Base-by-base conservation (phyloP, 495 filamentous ascomycete genomes). In the Tuber magnatum region DNA sequence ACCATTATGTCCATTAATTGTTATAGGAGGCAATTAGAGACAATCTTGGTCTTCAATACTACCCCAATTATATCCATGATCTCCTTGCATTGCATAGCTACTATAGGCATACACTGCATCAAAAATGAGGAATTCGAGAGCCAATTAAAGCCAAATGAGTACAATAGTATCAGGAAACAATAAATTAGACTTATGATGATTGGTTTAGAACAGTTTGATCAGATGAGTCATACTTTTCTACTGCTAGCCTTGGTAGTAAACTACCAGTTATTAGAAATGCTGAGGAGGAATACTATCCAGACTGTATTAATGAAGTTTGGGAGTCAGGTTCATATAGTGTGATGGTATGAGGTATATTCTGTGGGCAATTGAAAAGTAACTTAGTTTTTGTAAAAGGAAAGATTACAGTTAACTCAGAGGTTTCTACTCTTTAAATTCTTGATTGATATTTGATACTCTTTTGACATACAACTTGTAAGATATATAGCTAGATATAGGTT, bases 171-270 rank as follows among this genome's bases (percentile, higher is more conserved):
- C 22, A 70, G 35, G n/a, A 72, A 43, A 16, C 75, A 4, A 9
- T 71, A 0, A 3, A n/a, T 68, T 77, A 44, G 76, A 68, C 68
- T 24, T 74, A 72, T 44, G 38, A 80, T n/a, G 24, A 75, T 28
- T 75, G 72, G 72, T 69, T 18, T n/a, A 40, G 42, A 44, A 48
- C 71, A 43, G 9, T 80, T 40, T 80, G 65, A 72, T 75, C 56
- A 32, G 51, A 77, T 56, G 70, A 80, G 70, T 75, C 69, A 71
- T 48, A 41, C 8, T 77, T 73, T 74, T 74, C 69, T 18, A 77
- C 39, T 18, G 38, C n/a, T 18, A 51, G 72, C 16, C 77, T 77
- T 71, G 20, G 38, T 5, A 32, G 51, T n/a, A 16, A 72, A 2
- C 70, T 35, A n/a, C 20, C 28, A 24, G 71, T 77, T 12, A 79